phyloP scores from a whole-genome alignment of 2,329 filamentous ascomycete species.

The Pyricularia sp. region DNA sequence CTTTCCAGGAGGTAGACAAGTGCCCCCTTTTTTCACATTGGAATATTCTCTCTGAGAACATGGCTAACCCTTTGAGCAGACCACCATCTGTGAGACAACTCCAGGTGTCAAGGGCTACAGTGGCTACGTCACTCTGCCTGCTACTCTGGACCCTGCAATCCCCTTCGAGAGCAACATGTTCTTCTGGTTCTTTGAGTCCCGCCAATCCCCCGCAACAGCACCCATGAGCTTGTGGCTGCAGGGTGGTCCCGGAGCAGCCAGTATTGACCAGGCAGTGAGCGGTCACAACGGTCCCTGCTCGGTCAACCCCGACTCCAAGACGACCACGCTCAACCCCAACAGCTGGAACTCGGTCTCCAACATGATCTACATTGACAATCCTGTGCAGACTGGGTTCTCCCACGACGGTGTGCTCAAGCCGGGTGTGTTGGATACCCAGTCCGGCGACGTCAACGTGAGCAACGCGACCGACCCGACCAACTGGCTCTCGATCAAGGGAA shows the following conservation, averaged over 20 bases:
- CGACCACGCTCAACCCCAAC: conserved; percentile 37
- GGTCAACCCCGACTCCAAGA: conserved; percentile 41
- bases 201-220: conserved; percentile 17
- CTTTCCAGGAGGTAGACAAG: background rate
- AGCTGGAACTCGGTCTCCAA: conserved; percentile 51
- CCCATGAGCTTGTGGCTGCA: conserved; percentile 27
- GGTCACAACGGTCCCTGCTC: conserved; percentile 50
- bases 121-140: conserved; percentile 49
- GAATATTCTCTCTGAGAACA: background rate
- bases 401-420: conserved; percentile 20
- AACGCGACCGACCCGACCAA: background rate
- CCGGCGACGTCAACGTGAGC: background rate
- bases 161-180: conserved; percentile 38
- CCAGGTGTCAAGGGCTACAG: conserved; percentile 44
- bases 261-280: conserved; percentile 39
- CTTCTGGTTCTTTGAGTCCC: conserved; percentile 56
- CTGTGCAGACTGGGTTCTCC: conserved; percentile 47
- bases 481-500: conserved; percentile 39
- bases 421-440: conserved; percentile 4
- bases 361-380: conserved; percentile 53
- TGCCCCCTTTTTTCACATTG: background rate
- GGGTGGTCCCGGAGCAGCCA: conserved; percentile 31
- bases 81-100: conserved; percentile 44
- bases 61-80: background rate
- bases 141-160: background rate